Evolutionary conservation across 257 asterid genomes (phyloP).

Genomic region (Parsonsia alboflavescens): DNA sequence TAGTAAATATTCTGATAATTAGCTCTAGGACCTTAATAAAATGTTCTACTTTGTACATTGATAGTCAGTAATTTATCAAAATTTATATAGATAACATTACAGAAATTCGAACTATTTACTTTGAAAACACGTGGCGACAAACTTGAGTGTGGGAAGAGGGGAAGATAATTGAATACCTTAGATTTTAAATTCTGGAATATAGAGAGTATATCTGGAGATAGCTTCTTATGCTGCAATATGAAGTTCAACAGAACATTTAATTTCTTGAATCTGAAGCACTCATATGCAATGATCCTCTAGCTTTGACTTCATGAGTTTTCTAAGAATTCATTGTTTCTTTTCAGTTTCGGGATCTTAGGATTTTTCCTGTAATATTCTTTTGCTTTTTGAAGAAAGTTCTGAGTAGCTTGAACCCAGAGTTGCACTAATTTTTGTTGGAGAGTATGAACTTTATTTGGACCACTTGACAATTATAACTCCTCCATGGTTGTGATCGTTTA

Average conservation of each 20-base stretch:
- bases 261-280: not conserved
- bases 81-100: not conserved
- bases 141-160: not conserved
- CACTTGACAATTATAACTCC: not conserved
- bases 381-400: not conserved
- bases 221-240: not conserved
- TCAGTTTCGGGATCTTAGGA: not conserved
- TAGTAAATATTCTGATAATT: not conserved
- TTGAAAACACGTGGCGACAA: not conserved
- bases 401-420: not conserved
- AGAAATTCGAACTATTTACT: not conserved
- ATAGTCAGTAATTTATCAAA: not conserved
- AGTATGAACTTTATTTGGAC: not conserved
- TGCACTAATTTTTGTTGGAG: not conserved
- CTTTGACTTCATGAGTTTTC: not conserved
- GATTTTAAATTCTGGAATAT: not conserved
- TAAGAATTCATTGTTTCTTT: not conserved
- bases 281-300: not conserved
- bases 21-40: not conserved
- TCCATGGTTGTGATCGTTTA: not conserved
- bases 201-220: not conserved
- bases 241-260: not conserved
- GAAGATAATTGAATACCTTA: not conserved
- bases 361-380: not conserved
- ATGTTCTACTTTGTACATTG: not conserved